These are phyloP conservation scores for Globisporangium perplexum DNA, from an alignment of 352 stramenopile species.

Conservation along the genomic window DNA sequence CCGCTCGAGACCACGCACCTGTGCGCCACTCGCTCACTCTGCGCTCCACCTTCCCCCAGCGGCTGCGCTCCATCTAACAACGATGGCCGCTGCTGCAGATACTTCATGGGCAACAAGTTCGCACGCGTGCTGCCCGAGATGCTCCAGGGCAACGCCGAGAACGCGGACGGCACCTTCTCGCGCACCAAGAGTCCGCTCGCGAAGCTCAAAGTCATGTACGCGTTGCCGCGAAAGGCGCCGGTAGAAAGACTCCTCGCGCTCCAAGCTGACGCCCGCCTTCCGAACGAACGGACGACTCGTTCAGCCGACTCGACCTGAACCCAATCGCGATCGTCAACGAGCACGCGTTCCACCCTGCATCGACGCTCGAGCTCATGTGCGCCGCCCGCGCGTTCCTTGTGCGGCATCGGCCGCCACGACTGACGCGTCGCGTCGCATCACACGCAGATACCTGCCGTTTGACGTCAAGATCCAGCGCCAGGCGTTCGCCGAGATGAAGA, in stretches of 20 bases:
- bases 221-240: no score
- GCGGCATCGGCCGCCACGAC: no score
- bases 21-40: slow-evolving; percentile 19
- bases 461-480: slow-evolving; percentile 72
- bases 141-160: slow-evolving; percentile 50
- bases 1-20: slow-evolving; percentile 65
- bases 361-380: slow-evolving; percentile 65
- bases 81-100: slow-evolving; percentile 21
- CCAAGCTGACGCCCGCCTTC: background rate
- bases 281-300: background rate
- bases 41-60: slow-evolving; percentile 4
- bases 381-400: background rate
- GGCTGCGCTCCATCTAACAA: background rate
- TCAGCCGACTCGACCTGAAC: slow-evolving; percentile 69
- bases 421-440: background rate
- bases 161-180: slow-evolving; percentile 49
- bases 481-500: slow-evolving; percentile 71
- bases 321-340: slow-evolving; percentile 68
- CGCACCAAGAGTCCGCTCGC: slow-evolving; percentile 32
- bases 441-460: slow-evolving; percentile 56
- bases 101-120: slow-evolving; percentile 72
- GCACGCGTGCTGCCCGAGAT: slow-evolving; percentile 53
- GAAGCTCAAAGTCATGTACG: slow-evolving; percentile 70
- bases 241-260: no score
- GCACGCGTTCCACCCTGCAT: slow-evolving; percentile 47